Evolutionary conservation across 352 stramenopile species (phyloP).

Genomic region (Paralagenidium karlingii): DNA sequence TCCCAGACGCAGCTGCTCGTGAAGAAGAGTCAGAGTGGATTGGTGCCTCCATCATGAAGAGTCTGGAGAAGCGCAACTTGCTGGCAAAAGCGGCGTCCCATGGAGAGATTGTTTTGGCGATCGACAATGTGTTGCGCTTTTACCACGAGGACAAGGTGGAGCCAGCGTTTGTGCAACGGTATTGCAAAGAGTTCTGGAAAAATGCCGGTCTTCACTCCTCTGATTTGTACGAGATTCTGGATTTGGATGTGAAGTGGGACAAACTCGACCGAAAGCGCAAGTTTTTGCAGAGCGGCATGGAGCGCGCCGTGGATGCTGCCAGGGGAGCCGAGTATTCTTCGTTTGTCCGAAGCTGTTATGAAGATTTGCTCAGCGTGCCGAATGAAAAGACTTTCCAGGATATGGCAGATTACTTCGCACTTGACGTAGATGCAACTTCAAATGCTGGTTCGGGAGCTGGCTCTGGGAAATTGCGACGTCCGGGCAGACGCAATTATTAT

Average conservation of each 20-base stretch:
- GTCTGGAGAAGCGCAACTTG: slow-evolving; percentile 42
- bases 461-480: slow-evolving; percentile 72
- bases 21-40: slow-evolving; percentile 85
- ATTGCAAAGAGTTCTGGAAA: slow-evolving; percentile 87
- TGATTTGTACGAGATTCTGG: slow-evolving; percentile 77
- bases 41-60: slow-evolving; percentile 76
- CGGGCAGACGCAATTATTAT: slow-evolving; percentile 77
- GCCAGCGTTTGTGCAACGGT: slow-evolving; percentile 80
- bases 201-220: slow-evolving; percentile 63
- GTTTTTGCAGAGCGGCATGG: slow-evolving; percentile 57
- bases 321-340: slow-evolving; percentile 59
- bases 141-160: slow-evolving; percentile 85
- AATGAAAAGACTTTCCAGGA: slow-evolving; percentile 81
- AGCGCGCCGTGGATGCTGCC: slow-evolving; percentile 50
- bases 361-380: slow-evolving; percentile 49
- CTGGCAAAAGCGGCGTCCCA: slow-evolving; percentile 35
- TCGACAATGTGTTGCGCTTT: slow-evolving; percentile 79
- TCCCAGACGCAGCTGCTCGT: slow-evolving; percentile 73
- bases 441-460: too few species aligned
- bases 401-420: slow-evolving; percentile 73
- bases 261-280: slow-evolving; percentile 75
- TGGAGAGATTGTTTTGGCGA: slow-evolving; percentile 78
- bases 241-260: slow-evolving; percentile 82
- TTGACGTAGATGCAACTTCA: slow-evolving; percentile 49
- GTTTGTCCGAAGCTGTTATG: slow-evolving; percentile 76